Conservation (phyloP, 352 stramenopile species). For the Phytophthora lateralis region DNA sequence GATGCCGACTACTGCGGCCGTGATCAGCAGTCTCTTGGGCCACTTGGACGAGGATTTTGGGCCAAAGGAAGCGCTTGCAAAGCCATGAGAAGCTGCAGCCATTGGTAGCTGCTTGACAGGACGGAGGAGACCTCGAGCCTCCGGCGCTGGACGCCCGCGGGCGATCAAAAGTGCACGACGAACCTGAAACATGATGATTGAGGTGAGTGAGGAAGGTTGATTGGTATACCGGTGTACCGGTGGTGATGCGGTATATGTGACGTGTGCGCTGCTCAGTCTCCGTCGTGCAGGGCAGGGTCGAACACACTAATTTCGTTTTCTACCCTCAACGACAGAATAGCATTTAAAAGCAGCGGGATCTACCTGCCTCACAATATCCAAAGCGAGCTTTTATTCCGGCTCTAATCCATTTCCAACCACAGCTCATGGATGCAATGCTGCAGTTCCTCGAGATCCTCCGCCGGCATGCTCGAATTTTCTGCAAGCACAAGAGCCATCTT, state of each 20-base stretch:
- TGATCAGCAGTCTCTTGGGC: constrained; percentile 5
- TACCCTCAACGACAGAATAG: too few species aligned
- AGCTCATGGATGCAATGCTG: constrained; percentile 34
- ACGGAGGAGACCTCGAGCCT: background rate
- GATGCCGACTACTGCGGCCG: background rate
- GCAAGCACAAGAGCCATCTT: constrained; percentile 27
- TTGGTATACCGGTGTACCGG: too few species aligned
- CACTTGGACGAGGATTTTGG: constrained; percentile 8
- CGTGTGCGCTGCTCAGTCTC: too few species aligned
- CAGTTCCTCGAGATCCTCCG: constrained; percentile 25
- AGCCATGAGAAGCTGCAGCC: background rate
- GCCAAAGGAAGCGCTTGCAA: background rate
- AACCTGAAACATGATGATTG: background rate
- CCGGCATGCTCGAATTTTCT: constrained; percentile 35
- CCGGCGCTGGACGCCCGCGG: background rate
- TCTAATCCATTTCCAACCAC: constrained; percentile 34
- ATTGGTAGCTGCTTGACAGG: background rate
- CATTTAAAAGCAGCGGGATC: too few species aligned
- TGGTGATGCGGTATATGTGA: too few species aligned
- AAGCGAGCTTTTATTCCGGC: background rate
- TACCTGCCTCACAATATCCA: background rate
- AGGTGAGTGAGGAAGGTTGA: too few species aligned
- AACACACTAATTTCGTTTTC: too few species aligned
- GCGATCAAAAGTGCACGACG: background rate
- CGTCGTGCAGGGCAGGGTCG: too few species aligned